phyloP scores from a whole-genome alignment of 2,329 filamentous ascomycete species.

The Aspergillus glaucus region DNA sequence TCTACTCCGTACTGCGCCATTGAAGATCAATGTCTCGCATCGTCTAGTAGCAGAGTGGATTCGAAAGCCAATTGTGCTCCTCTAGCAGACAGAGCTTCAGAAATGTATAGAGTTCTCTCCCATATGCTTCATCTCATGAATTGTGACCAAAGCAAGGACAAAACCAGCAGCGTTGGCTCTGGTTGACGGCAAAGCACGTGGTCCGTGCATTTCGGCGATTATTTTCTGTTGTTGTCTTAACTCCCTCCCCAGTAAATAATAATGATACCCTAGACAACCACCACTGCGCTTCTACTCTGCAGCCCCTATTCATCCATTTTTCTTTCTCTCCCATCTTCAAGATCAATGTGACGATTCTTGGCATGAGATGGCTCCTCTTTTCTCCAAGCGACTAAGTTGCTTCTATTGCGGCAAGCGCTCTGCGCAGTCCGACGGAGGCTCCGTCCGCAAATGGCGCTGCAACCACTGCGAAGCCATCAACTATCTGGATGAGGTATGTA shows the following conservation, averaged over 20 bases:
- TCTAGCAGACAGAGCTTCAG: no score
- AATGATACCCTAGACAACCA: conserved; percentile 3
- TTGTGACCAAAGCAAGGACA: no score
- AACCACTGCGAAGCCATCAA: conserved; percentile 77
- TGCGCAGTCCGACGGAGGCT: conserved; percentile 52
- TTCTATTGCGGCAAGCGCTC: conserved; percentile 78
- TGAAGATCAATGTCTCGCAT: no score
- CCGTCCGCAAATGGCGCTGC: conserved; percentile 64
- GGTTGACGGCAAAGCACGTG: conserved; percentile 11
- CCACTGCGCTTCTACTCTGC: not conserved
- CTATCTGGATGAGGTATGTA: conserved; percentile 72
- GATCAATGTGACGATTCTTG: not conserved
- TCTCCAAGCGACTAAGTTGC: conserved; percentile 54
- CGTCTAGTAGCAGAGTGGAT: no score
- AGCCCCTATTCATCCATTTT: conserved; percentile 1
- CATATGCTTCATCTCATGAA: no score
- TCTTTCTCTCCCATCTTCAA: no score
- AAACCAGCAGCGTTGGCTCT: no score
- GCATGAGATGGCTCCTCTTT: conserved; percentile 35
- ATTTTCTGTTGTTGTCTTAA: conserved; percentile 18
- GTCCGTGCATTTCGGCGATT: conserved; percentile 21
- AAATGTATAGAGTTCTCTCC: no score
- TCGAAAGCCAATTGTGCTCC: no score
- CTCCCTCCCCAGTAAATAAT: conserved; percentile 12
- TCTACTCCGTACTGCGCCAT: no score